phyloP scores from a whole-genome alignment of 2,329 filamentous ascomycete genomes.

The Emericellopsis cladophorae region DNA sequence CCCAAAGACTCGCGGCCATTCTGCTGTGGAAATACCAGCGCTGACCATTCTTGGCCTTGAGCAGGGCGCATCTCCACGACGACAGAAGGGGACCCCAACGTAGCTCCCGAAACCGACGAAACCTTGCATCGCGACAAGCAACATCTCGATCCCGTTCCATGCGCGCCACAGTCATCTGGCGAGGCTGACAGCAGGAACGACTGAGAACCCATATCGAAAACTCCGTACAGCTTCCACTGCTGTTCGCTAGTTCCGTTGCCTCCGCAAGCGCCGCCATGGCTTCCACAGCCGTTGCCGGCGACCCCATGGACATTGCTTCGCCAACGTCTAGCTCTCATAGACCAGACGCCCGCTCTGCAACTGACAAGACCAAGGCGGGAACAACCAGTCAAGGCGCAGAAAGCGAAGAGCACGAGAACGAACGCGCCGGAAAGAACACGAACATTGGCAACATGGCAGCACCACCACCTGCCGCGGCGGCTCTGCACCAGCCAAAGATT shows the following conservation, averaged over 20 bases:
- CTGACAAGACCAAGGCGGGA: slow-evolving; percentile 47
- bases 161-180: not conserved
- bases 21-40: not conserved
- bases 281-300: not conserved
- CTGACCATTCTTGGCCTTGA: not conserved
- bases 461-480: slow-evolving; percentile 45
- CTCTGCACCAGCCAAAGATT: slow-evolving; percentile 88
- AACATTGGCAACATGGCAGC: slow-evolving; percentile 31
- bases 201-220: not conserved
- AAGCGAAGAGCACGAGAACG: slow-evolving; percentile 30
- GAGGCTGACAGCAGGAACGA: not conserved
- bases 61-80: not conserved
- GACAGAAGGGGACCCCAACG: not conserved
- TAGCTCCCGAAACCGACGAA: not conserved
- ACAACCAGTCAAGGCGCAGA: slow-evolving; percentile 30
- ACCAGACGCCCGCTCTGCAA: slow-evolving; percentile 17
- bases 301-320: slow-evolving; percentile 42
- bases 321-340: slow-evolving; percentile 16
- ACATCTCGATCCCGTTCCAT: too few relatives aligned
- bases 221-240: not conserved
- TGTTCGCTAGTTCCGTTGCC: not conserved
- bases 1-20: not conserved
- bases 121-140: not conserved
- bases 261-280: slow-evolving; percentile 1
- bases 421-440: slow-evolving; percentile 20